Percentiles rank a stretch among this genome's conserved stretches.
Conservation (phyloP, 1,139 yeast species). For the Kazachstania sp. region DNA sequence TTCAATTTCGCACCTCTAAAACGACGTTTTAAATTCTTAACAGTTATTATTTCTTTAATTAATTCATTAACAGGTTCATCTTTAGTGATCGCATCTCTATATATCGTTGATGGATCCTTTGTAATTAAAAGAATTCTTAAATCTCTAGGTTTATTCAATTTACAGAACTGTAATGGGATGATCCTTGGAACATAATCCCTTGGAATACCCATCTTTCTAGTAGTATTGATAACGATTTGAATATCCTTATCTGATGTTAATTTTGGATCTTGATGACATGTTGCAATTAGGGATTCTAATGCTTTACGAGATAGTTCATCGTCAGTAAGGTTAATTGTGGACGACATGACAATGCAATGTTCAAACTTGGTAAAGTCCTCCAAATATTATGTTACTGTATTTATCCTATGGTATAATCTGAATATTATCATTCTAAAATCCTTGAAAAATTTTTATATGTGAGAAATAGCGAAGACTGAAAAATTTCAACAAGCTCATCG, state of each 20-base stretch:
- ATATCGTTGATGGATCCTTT: constrained; percentile 56
- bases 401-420: too few species aligned
- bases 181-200: constrained; percentile 60
- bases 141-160: constrained; percentile 39
- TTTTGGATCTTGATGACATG: constrained; percentile 19
- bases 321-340: constrained; percentile 3
- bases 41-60: constrained; percentile 49
- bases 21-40: constrained; percentile 46
- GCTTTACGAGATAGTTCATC: constrained; percentile 15
- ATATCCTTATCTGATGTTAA: constrained; percentile 29
- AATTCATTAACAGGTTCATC: constrained; percentile 49
- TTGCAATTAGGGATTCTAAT: constrained; percentile 18
- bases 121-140: constrained; percentile 52
- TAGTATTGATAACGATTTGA: constrained; percentile 47
- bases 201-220: constrained; percentile 36
- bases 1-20: constrained; percentile 39
- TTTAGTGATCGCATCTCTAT: constrained; percentile 36
- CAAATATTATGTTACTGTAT: too few species aligned
- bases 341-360: constrained; percentile 1
- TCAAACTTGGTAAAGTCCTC: not conserved
- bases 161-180: constrained; percentile 48
- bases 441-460: too few species aligned
- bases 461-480: too few species aligned
- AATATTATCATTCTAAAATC: too few species aligned
- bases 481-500: too few species aligned